These are phyloP conservation scores for Lolium rigidum DNA, from an alignment of 176 grass and related monocot genomes.

Conservation along the genomic window DNA sequence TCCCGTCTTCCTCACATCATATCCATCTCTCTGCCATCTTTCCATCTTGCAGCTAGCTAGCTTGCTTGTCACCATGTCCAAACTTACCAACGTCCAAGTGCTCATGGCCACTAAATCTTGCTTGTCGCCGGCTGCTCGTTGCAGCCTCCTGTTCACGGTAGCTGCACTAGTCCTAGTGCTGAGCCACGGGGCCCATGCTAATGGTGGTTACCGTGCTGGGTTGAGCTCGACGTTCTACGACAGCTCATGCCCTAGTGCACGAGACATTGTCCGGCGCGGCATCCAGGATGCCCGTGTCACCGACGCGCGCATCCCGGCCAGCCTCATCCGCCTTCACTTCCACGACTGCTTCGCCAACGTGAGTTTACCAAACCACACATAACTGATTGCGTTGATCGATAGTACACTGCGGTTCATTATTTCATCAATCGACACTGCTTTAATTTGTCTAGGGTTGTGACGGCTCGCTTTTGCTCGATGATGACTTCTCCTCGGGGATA, in stretches of 20 bases:
- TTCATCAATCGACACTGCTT: neutral
- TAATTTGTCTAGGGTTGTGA: constrained; percentile 25
- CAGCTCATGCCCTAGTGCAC: neutral
- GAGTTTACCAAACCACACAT: neutral
- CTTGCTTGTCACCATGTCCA: neutral
- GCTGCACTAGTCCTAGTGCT: neutral
- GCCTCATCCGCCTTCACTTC: constrained; percentile 51
- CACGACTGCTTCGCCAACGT: constrained; percentile 55
- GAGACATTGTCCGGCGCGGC: constrained; percentile 21
- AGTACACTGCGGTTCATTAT: neutral
- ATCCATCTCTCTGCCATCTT: too few species aligned
- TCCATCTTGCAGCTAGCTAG: neutral
- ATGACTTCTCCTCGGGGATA: neutral
- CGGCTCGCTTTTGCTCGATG: constrained; percentile 7
- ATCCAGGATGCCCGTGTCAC: constrained; percentile 33
- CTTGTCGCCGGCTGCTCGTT: neutral
- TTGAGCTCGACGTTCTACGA: constrained; percentile 43
- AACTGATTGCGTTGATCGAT: neutral
- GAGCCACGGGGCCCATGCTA: neutral
- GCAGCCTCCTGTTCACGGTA: neutral
- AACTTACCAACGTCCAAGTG: neutral
- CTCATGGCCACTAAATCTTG: neutral
- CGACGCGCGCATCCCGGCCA: constrained; percentile 44
- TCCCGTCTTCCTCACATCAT: neutral
- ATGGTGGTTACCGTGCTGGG: neutral